Base-by-base conservation (phyloP, 208 protist species). In the Leishmania turanica region DNA sequence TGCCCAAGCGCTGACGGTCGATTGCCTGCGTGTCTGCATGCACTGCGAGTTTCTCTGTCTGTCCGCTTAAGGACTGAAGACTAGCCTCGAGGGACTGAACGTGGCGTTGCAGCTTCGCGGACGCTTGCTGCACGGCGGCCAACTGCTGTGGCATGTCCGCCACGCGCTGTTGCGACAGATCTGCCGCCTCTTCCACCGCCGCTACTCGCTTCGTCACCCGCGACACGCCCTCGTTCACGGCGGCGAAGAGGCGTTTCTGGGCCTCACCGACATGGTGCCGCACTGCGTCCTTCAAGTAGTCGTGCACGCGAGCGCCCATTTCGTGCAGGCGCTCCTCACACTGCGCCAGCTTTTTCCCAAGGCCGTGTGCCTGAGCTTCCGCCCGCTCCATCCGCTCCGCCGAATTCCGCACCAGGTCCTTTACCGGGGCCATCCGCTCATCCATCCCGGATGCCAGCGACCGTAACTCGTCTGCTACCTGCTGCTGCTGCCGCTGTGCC, bases 401-500 rank as follows among this genome's bases (percentile, higher is more conserved):
- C 54, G 88, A 75, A 49, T 58, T 70, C 60, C 71, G 47, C 75
- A 80, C 64, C 47, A 80, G 40, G 34, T 88, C 73, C 53, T 68
- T 49, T 3, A 84, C 47, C n/a, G 78, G 49, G 69, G 47, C 53
- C 64, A 86, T 37, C 64, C 69, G 79, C 77, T 82, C 77, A 62
- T 79, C 73, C 66, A 86, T 49, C 5, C 51, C 68, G 24, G 54
- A 31, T 47, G 64, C 76, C 49, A 81, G 3, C 60, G 24, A 56
- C 49, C 71, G 65, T 68, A 85, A 15, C 51, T 80, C 79, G n/a
- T 71, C 70, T 13, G 76, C 81, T 62, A 71, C 66, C 68, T 82
- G 80, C 51, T 81, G 75, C 78, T 92, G 88, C 82, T 85, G 75
- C 75, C 86, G 68, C 79, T 93, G 89, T 51, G 87, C 62, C 45